A percentile compares a stretch with the other conserved stretches of the same genome.
Evolutionary conservation across 345 rosid genomes (phyloP).

Genomic region (Acer yangbiense): DNA sequence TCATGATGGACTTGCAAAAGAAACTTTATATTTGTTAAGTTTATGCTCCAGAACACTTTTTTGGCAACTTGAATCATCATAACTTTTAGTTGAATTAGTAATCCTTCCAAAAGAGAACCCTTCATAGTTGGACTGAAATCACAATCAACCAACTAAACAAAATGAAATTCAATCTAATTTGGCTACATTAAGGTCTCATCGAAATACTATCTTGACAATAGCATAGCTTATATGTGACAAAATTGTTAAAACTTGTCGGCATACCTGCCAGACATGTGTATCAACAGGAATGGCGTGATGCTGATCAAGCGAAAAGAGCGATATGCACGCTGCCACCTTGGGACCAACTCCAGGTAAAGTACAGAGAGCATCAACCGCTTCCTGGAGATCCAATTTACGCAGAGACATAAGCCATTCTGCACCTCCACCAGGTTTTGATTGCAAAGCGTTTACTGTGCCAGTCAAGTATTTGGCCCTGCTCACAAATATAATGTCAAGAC

Average conservation of each 20-base stretch:
- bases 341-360: conserved; percentile 94
- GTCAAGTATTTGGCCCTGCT: conserved; percentile 84
- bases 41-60: no score
- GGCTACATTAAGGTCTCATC: no score
- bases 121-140: no score
- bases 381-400: conserved; percentile 67
- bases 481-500: no score
- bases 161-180: no score
- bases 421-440: conserved; percentile 76
- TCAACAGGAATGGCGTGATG: conserved; percentile 95
- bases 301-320: conserved; percentile 93
- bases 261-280: conserved; percentile 96
- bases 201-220: no score
- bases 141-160: no score
- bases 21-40: no score
- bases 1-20: no score
- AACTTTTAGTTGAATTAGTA: no score
- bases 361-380: conserved; percentile 65
- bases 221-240: not conserved
- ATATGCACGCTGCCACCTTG: conserved; percentile 90
- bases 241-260: not conserved
- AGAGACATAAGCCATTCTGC: conserved; percentile 77
- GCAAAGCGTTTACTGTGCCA: conserved; percentile 67
- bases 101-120: no score
- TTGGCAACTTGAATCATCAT: no score